phyloP scores from a whole-genome alignment of 2,329 filamentous ascomycete species.

The Thielaviopsis punctulata region DNA sequence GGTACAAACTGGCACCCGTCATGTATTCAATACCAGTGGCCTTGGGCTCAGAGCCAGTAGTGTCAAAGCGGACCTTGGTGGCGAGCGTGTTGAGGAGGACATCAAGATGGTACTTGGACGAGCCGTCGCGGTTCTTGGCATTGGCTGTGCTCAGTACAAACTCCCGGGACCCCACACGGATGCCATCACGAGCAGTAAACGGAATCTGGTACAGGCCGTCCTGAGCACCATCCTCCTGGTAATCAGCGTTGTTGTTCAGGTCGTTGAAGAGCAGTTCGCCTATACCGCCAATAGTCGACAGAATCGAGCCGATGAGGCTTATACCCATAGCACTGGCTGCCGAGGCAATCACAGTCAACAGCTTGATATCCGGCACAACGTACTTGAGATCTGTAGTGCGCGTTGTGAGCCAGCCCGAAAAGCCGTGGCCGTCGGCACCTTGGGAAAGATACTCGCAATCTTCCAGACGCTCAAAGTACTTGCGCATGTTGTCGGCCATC shows the following conservation, averaged over 20 bases:
- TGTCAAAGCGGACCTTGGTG: constrained; percentile 23
- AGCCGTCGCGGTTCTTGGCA: constrained; percentile 15
- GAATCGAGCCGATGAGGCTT: constrained; percentile 12
- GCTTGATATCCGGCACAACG: constrained; percentile 17
- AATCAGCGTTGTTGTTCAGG: constrained; percentile 15
- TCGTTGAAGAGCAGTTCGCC: constrained; percentile 16
- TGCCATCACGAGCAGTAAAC: constrained; percentile 31
- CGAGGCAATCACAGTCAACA: constrained; percentile 17
- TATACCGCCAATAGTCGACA: constrained; percentile 15
- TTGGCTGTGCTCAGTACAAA: constrained; percentile 27
- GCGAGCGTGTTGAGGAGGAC: constrained; percentile 17
- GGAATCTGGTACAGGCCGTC: constrained; percentile 40
- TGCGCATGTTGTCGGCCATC: constrained; percentile 24
- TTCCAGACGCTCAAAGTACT: constrained; percentile 26
- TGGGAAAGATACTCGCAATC: constrained; percentile 24
- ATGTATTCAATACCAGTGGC: constrained; percentile 24
- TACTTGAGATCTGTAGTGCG: constrained; percentile 14
- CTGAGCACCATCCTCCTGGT: constrained; percentile 12
- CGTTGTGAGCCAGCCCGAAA: constrained; percentile 22
- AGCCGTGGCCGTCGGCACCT: constrained; percentile 25
- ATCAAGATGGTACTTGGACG: constrained; percentile 17
- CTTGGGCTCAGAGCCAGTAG: constrained; percentile 15
- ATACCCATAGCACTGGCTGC: constrained; percentile 17
- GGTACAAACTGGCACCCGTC: constrained; percentile 14
- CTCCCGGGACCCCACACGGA: constrained; percentile 37